phyloP scores from a whole-genome alignment of 352 stramenopile genomes.

The Bremia lactucae region DNA sequence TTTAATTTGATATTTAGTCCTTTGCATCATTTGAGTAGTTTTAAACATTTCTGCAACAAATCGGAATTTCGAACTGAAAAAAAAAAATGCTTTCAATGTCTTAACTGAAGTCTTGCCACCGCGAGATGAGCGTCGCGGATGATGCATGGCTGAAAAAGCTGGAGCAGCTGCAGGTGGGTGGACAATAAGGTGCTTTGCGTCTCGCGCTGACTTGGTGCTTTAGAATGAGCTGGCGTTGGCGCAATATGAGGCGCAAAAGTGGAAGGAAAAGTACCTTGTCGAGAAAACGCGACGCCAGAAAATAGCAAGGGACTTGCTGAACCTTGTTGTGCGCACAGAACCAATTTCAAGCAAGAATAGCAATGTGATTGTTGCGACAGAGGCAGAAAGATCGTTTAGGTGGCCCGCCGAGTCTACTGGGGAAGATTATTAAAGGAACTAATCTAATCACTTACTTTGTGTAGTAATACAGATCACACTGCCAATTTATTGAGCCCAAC shows the following conservation, averaged over 20 bases:
- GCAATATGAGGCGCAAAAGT: slow-evolving; percentile 57
- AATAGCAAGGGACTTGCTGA: slow-evolving; percentile 50
- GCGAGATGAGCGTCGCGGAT: slow-evolving; percentile 13
- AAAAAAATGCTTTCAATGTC: neutral
- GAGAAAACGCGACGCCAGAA: slow-evolving; percentile 61
- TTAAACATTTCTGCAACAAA: neutral
- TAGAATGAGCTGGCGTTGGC: slow-evolving; percentile 55
- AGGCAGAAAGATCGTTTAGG: slow-evolving; percentile 30
- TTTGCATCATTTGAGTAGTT: too few relatives aligned
- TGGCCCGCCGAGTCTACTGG: too few relatives aligned
- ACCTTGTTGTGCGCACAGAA: slow-evolving; percentile 43
- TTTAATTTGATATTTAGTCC: neutral
- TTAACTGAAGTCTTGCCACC: slow-evolving; percentile 18
- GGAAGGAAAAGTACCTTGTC: slow-evolving; percentile 72
- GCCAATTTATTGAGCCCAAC: slow-evolving; percentile 66
- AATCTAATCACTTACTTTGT: too few relatives aligned
- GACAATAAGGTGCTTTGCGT: neutral
- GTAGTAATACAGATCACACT: slow-evolving; percentile 36
- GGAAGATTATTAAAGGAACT: too few relatives aligned
- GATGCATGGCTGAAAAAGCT: slow-evolving; percentile 29
- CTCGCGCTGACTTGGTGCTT: slow-evolving; percentile 3
- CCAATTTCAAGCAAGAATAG: slow-evolving; percentile 11
- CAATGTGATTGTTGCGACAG: neutral
- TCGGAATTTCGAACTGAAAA: neutral
- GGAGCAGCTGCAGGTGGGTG: slow-evolving; percentile 33